A percentile compares a stretch with the other conserved stretches of the same genome.
Conservation (phyloP, 768 basidiomycete species). For the Auricularia auricula-judae region DNA sequence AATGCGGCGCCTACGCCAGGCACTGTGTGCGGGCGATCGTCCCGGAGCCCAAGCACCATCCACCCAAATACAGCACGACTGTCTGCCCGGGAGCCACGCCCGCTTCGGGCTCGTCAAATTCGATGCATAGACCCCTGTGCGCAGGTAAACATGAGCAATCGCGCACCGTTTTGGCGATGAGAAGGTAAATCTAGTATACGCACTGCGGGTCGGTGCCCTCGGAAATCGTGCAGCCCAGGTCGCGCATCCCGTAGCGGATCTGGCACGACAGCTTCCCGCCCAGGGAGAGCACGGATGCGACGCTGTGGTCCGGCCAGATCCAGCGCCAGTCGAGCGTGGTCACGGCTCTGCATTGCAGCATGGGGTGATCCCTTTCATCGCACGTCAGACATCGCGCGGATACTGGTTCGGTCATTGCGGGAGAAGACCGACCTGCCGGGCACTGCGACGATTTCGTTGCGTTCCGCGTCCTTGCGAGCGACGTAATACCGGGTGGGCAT, state of each 20-base stretch:
- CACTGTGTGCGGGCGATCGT: constrained; percentile 31
- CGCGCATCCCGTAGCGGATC: constrained; percentile 59
- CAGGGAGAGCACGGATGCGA: background rate
- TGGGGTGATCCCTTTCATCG: constrained; percentile 42
- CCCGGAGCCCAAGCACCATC: constrained; percentile 81
- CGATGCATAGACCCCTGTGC: constrained; percentile 23
- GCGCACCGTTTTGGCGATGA: background rate
- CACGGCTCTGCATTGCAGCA: constrained; percentile 30
- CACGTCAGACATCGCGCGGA: background rate
- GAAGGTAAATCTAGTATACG: constrained; percentile 9
- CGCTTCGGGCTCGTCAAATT: constrained; percentile 47
- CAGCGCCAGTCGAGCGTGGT: constrained; percentile 48
- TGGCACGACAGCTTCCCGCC: constrained; percentile 31
- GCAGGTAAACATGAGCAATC: background rate
- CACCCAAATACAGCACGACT: constrained; percentile 57
- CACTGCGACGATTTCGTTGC: constrained; percentile 67
- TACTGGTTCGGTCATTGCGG: background rate
- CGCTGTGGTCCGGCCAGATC: constrained; percentile 30
- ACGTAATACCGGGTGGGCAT: constrained; percentile 58
- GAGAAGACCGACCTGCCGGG: constrained; percentile 45
- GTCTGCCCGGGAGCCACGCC: constrained; percentile 76
- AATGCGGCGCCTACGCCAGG: background rate
- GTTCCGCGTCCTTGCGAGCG: constrained; percentile 48
- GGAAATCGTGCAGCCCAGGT: constrained; percentile 39
- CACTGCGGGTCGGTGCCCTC: constrained; percentile 23